Evolutionary conservation across 2,329 filamentous ascomycete species (phyloP).

Genomic region (Fusarium oligoseptatum): DNA sequence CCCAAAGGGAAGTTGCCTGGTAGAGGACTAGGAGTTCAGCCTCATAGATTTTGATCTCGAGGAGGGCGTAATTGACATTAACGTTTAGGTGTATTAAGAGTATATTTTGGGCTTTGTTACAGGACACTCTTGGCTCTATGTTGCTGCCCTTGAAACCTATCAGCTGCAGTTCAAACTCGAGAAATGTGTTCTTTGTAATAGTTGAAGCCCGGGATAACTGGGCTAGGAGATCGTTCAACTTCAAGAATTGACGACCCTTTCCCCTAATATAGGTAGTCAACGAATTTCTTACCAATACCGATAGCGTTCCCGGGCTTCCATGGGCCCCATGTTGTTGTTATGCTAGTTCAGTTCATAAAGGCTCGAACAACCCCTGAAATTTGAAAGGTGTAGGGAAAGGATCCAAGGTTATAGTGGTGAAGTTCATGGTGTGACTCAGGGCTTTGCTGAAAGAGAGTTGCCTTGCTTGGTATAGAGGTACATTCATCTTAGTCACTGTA

Average conservation of each 20-base stretch:
- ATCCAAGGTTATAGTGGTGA: neutral
- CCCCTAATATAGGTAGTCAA: neutral
- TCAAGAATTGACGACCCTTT: neutral
- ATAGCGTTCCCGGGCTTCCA: neutral
- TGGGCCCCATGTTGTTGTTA: neutral
- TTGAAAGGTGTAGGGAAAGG: neutral
- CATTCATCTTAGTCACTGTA: accelerated
- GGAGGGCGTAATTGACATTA: neutral
- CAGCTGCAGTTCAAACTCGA: neutral
- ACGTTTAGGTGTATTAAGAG: neutral
- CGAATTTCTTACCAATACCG: neutral
- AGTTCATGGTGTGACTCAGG: neutral
- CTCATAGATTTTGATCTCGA: neutral
- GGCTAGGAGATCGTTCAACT: too few species aligned
- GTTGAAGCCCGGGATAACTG: too few species aligned
- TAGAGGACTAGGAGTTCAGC: neutral
- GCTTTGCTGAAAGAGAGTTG: neutral
- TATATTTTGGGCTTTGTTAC: neutral
- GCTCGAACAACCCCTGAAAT: neutral
- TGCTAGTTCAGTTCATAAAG: neutral
- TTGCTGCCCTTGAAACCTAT: neutral
- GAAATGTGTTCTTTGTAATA: too few species aligned
- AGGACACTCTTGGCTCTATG: neutral
- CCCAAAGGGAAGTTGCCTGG: neutral
- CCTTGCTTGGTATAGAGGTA: neutral